Evolutionary conservation across 805 yeast genomes (phyloP), one percentile per base, ranked within the genome.

Genomic region (Candida morakotiae): DNA sequence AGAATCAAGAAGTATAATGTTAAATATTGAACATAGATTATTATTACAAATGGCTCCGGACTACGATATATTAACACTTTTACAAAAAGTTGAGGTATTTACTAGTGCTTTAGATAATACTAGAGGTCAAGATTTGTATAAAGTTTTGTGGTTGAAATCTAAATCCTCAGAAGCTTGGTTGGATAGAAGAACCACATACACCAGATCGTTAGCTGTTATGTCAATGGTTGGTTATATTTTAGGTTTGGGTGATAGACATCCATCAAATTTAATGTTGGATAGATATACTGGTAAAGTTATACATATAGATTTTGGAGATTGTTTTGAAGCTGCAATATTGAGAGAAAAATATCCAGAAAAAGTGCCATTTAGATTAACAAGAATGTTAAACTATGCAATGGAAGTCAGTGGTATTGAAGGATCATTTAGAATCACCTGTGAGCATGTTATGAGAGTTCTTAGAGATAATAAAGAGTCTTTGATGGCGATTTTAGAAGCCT

Each of bases 361-460:
- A 58, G 98, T 93, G 17, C 99, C 99, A 6, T 93, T 93, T 68
- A 75, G 99, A 58, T 72, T 93, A 41, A 93, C 99, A 0, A 72
- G 98, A 60, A 93, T 93, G 99, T 71, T 94, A 46, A 88, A 94
- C 16, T 88, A 88, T 58, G 99, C 98, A 0, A 91, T 93, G 97
- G 99, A 94, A 58, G 98, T 93, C 2, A 85, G 96, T 62, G 98
- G 98, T 6, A 88, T 93, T 44, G 98, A 93, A 61, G 99, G 99
- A 3, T 86, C 95, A 24, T 93, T 87, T 73, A 75, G 98, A 51
- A 89, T 93, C 27, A 89, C 98, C 0, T 86, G 97, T 60, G 98
- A 93, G 55, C 89, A 91, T 60, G 98, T 93, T 3, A 91, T 94
- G 97, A 73, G 94, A 44, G 94, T 94, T 2, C 66, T 93, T 37